Base-by-base conservation (phyloP, 345 rosid species). In the Viola odorata region DNA sequence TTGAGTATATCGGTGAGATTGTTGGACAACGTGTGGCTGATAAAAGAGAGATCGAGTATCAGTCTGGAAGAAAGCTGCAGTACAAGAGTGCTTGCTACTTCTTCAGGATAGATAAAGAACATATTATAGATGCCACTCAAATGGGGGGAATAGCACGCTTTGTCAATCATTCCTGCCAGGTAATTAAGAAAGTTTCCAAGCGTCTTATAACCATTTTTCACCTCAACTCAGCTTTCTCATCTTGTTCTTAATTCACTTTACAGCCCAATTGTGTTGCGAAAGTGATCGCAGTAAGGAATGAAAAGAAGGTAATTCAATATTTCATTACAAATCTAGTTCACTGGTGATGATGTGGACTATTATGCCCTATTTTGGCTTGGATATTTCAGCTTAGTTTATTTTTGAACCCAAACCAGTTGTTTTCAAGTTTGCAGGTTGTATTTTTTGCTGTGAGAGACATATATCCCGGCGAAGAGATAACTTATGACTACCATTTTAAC, bases 201-300 rank as follows among this genome's bases (percentile, higher is more conserved):
- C 2, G 61, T 53, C 39, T 54, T 17, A 3, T 37, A 6, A 13
- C 32, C 12, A 15, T 4, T 15, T 45, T 40, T 41, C 2, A 4
- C 17, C 45, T 40, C 36, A 8, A 13, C n/a, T 40, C 17, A 41
- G 36, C 36, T 55, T 58, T 47, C 71, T 75, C 23, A 71, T 15
- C 48, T 45, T 44, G 37, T 45, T 61, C 8, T 65, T 13, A 10
- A 42, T 58, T 50, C 56, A 38, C 58, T 17, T 73, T 64, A 66
- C 87, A 82, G 84, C 87, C 87, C 16, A 82, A 82, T 53, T 82
- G 84, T 14, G 74, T 82, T 45, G 87, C 87, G 67, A 78, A 73
- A 69, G 79, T 82, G 72, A 80, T 80, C 55, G 75, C 84, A 5
- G 68, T 75, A 39, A 75, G 77, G 76, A 80, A 75, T 15, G 84